These are phyloP conservation scores for Globisporangium sylvaticum DNA, from an alignment of 352 stramenopile species.

Conservation along the genomic window DNA sequence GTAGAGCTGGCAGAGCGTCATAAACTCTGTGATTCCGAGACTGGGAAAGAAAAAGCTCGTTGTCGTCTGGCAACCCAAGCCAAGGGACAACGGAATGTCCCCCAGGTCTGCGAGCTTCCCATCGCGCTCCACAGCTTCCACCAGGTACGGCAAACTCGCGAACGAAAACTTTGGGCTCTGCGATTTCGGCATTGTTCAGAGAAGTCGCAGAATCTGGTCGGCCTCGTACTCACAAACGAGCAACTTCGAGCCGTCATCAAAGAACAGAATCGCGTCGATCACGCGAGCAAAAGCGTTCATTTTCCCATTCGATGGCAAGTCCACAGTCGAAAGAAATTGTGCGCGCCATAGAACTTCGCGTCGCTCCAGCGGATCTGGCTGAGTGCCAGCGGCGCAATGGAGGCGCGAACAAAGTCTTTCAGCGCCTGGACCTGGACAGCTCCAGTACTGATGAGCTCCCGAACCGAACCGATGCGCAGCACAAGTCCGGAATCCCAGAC, in stretches of 20 bases:
- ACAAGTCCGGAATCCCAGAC: conserved; percentile 20
- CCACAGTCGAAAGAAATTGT: conserved; percentile 44
- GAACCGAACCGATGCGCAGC: conserved; percentile 12
- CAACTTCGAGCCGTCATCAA: conserved; percentile 27
- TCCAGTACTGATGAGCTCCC: neutral
- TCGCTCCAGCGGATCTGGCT: conserved; percentile 23
- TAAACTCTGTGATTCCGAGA: neutral
- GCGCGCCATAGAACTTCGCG: conserved; percentile 28
- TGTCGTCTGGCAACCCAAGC: neutral
- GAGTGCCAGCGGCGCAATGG: conserved; percentile 6
- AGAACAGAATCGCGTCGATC: conserved; percentile 36
- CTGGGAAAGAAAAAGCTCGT: neutral
- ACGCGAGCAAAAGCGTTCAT: conserved; percentile 29
- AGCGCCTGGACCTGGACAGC: too few species aligned
- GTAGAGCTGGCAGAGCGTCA: conserved; percentile 1
- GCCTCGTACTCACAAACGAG: conserved; percentile 12
- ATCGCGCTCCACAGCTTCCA: neutral
- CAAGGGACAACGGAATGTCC: neutral
- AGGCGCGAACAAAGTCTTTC: neutral
- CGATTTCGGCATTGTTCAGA: neutral
- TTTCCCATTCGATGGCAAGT: neutral
- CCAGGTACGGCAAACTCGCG: neutral
- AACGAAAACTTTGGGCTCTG: neutral
- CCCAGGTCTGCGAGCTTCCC: neutral
- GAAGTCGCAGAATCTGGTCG: conserved; percentile 2